Base-by-base conservation (phyloP, 139 green algal species). In the Yamagishiella unicocca region DNA sequence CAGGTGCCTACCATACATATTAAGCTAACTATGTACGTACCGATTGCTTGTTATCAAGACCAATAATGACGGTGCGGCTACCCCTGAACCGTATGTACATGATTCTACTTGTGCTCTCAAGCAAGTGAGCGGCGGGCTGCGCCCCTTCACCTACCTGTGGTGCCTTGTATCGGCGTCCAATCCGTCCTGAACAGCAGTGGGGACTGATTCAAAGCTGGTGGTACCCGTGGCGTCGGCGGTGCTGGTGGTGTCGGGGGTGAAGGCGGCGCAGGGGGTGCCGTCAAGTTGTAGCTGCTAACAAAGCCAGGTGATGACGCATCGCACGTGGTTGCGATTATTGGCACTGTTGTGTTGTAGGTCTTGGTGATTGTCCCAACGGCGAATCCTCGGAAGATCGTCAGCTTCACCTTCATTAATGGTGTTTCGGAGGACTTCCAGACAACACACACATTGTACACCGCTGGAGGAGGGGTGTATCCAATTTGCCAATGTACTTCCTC, bases 401-500 rank as follows among this genome's bases (percentile, higher is more conserved):
- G 31, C 66, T 45, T 74, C 22, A 74, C 66, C 33, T 38, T 4
- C 66, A 46, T 43, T 35, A 14, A 29, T 2, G 21, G 31, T 5
- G 66, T 74, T 25, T 74, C 31, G 9, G n/a, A 4, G 4, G 19
- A 27, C 2, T 5, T 19, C 66, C 66, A 74, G 31, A 2, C 27
- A 14, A 74, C 66, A 25, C 66, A 74, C 6, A 74, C 7, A 8
- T 74, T 46, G 31, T 46, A 74, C 2, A 19, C 31, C 22, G 66
- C 45, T 10, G 66, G 66, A 29, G 66, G 66, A 10, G 66, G 66
- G 6, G 45, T 35, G 31, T 46, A 74, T 10, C 66, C 66, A 10
- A 74, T 12, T 9, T 74, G 66, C 66, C 66, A 74, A 8, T 74
- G 66, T 2, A 74, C 66, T 8, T 74, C 66, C 66, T 74, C 66